Evolutionary conservation across 768 basidiomycete species (phyloP), one percentile per base, ranked within the genome.

Genomic region (Mycena kentingensis): DNA sequence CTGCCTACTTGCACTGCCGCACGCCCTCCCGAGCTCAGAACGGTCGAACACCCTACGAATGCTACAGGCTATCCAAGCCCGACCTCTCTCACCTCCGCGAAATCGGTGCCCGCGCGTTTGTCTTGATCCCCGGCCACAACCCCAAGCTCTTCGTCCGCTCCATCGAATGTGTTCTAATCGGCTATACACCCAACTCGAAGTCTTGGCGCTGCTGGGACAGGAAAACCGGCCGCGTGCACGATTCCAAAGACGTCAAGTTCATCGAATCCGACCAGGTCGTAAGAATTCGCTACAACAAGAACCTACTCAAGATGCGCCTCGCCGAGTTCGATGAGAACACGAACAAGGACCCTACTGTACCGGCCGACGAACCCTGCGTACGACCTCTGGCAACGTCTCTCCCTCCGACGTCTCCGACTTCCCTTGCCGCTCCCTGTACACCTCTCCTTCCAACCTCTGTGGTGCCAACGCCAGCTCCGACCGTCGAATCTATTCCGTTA

Each of bases 21-120:
- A 61, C 29, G 16, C 60, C 13, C 55, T 59, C 48, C 56, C 57
- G 27, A 37, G 57, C 36, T 52, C n/a, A 31, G 52, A 8, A 48
- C 46, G 2, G 50, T 22, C 24, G 61, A 55, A 22, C 67, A 29
- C 28, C n/a, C 65, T 51, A 41, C 21, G 50, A 62, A n/a, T 4
- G 27, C 0, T 50, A 43, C 31, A 42, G 34, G 21, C 25, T 24
- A 12, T 12, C 12, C 6, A 52, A 49, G 41, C 61, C 63, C 28
- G 64, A 72, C 21, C 59, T 64, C 21, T 62, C 63, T 1, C 58
- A 70, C 37, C 43, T 72, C 22, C 57, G 58, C 1, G 64, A 68
- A 46, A 67, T 70, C 25, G 68, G 71, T 0, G 68, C 64, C 29
- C 51, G 53, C 0, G 59, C 62, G 0, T 71, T 65, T 34, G 62